Base-by-base conservation (phyloP, 345 rosid species). In the Sonneratia caseolaris region DNA sequence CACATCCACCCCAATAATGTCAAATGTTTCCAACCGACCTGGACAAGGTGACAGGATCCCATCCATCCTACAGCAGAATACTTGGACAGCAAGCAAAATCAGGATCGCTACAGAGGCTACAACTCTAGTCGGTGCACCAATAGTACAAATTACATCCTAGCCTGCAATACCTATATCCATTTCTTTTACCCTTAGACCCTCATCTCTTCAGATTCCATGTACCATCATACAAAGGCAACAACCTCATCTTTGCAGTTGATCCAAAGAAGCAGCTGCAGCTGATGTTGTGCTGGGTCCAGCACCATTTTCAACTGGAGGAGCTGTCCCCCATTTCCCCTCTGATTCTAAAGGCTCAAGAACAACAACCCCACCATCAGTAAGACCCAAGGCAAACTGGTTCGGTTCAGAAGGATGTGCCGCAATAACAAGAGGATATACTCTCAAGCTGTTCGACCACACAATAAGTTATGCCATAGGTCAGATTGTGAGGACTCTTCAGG, bases 241-340 rank as follows among this genome's bases (percentile, higher is more conserved):
- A 42, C 71, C 66, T 85, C 82, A 88, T 82, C 92, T 81, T 75
- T 84, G 89, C 68, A 79, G 79, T 78, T 85, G 88, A 76, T 90
- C 89, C 49, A 86, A 80, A 73, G 66, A 79, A 45, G 43, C 43
- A 4, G 79, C 74, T 53, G 78, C 72, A 22, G 84, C 85, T 12
- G 96, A 66, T 49, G 84, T 11, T 1, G 79, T 65, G 76, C 90
- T 82, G 35, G 87, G 86, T 55, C 87, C 91, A 64, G 88, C 86
- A 69, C 92, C 92, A 37, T 90, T 85, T 78, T 92, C 94, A 53
- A 71, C 77, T 1, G 92, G 91, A 74, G 98, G 92, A 53, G 91
- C 73, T 65, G 85, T 85, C 48, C 98, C 98, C 96, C 98, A 92
- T 80, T 83, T 86, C 8, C 93, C 91, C 80, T 90, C 90, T 4